Percentiles rank a stretch among this genome's conserved stretches.
Conservation (phyloP, 139 green algal genomes). For the Ettlia oleoabundans region DNA sequence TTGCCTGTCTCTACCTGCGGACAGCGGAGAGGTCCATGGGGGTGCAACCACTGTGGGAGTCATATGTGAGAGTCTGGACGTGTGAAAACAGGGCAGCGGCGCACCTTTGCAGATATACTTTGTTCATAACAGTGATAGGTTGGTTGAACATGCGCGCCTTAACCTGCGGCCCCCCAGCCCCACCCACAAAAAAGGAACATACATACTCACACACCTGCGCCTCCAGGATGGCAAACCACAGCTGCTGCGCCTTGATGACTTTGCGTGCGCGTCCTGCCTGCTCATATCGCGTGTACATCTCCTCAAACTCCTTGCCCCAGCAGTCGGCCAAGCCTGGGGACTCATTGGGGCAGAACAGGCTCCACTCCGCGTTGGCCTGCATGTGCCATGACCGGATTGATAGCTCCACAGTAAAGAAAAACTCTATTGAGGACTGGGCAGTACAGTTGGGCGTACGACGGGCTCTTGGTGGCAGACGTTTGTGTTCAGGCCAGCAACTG, state of each 20-base stretch:
- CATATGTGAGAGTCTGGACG: too few relatives aligned
- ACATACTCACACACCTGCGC: slow-evolving; percentile 68
- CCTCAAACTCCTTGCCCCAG: slow-evolving; percentile 95
- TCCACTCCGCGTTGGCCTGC: slow-evolving; percentile 88
- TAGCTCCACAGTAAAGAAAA: too few relatives aligned
- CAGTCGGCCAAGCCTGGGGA: slow-evolving; percentile 91
- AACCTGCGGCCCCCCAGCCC: too few relatives aligned
- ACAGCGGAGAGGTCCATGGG: too few relatives aligned
- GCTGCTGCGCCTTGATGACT: slow-evolving; percentile 92
- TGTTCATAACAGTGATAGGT: too few relatives aligned
- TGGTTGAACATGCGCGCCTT: too few relatives aligned
- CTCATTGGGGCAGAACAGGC: slow-evolving; percentile 98
- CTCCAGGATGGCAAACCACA: slow-evolving; percentile 99
- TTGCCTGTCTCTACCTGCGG: slow-evolving; percentile 97
- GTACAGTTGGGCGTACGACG: too few relatives aligned
- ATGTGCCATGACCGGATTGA: not conserved
- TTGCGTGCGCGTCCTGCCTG: slow-evolving; percentile 61
- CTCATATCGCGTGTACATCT: slow-evolving; percentile 90
- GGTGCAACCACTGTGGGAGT: not conserved
- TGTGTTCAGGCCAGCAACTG: too few relatives aligned
- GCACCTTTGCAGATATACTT: too few relatives aligned
- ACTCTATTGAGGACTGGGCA: too few relatives aligned
- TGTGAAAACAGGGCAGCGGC: too few relatives aligned
- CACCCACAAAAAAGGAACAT: not conserved
- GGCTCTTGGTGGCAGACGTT: too few relatives aligned